Conservation (phyloP, 208 protist species). For the Trypanosomatidae sp. region DNA sequence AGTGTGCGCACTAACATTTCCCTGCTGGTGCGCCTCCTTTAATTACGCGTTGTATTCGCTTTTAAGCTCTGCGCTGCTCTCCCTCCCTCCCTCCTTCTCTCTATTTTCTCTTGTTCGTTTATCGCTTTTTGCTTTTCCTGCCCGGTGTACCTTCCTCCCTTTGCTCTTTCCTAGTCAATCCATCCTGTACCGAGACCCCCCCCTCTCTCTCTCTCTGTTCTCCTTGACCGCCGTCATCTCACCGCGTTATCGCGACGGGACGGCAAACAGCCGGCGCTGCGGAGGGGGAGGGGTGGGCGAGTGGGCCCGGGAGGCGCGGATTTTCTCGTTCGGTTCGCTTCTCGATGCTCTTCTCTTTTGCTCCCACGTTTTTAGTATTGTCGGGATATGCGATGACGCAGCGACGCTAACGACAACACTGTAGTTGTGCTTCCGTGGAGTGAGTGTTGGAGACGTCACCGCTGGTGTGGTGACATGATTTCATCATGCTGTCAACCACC, state of each 20-base stretch:
- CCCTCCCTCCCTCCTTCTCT: neutral
- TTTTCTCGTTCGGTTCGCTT: too few species aligned
- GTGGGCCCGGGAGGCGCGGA: neutral
- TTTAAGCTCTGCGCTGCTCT: neutral
- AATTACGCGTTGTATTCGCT: neutral
- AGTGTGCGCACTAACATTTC: neutral
- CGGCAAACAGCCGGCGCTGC: neutral
- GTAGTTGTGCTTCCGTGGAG: neutral
- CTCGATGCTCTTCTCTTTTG: neutral
- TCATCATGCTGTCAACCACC: neutral
- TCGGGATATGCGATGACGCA: neutral
- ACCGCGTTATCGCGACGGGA: neutral
- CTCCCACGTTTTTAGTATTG: neutral
- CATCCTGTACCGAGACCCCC: neutral
- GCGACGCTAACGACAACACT: neutral
- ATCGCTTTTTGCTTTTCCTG: too few species aligned
- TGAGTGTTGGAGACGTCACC: neutral
- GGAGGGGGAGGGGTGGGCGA: neutral
- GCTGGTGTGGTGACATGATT: neutral
- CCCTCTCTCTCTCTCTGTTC: neutral
- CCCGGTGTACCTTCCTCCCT: neutral
- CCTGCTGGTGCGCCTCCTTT: neutral
- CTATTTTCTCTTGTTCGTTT: too few species aligned
- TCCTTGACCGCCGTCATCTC: neutral
- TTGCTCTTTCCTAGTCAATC: neutral